These are phyloP conservation scores for Hibiscus mutabilis DNA, from an alignment of 345 rosid genomes.

Conservation along the genomic window DNA sequence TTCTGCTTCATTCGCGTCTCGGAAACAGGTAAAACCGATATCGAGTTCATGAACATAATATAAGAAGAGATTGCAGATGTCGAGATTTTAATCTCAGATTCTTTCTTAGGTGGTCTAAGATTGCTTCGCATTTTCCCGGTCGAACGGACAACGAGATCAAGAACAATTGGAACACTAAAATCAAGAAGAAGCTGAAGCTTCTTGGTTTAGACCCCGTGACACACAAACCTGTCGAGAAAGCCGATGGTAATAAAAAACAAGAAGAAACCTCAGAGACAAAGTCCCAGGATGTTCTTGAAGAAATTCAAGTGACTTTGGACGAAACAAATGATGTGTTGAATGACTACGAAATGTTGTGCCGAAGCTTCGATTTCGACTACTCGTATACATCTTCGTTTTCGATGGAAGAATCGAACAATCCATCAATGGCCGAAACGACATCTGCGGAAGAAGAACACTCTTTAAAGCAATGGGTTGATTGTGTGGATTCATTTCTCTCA, in stretches of 20 bases:
- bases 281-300: slow-evolving; percentile 14
- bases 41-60: no score
- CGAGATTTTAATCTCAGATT: neutral
- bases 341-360: slow-evolving; percentile 30
- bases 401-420: slow-evolving; percentile 22
- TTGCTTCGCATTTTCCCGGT: slow-evolving; percentile 84
- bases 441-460: slow-evolving; percentile 24
- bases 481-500: slow-evolving; percentile 47
- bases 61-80: neutral
- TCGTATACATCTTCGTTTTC: slow-evolving; percentile 32
- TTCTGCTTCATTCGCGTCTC: slow-evolving; percentile 71
- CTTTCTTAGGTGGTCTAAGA: slow-evolving; percentile 73
- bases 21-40: slow-evolving; percentile 58
- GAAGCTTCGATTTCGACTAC: slow-evolving; percentile 31
- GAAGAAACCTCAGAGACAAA: slow-evolving; percentile 17
- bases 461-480: slow-evolving; percentile 44
- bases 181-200: slow-evolving; percentile 70
- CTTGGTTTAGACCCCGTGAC: slow-evolving; percentile 56
- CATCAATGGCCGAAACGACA: slow-evolving; percentile 2
- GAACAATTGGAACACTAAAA: slow-evolving; percentile 87
- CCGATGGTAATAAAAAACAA: slow-evolving; percentile 20
- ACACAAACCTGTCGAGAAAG: slow-evolving; percentile 39
- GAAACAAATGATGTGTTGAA: slow-evolving; percentile 23
- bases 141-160: slow-evolving; percentile 93
- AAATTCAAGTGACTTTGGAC: slow-evolving; percentile 13